A percentile compares a stretch with the other conserved stretches of the same genome.
phyloP scores from a whole-genome alignment of 129 eudicot species.

The Solidago caesia region DNA sequence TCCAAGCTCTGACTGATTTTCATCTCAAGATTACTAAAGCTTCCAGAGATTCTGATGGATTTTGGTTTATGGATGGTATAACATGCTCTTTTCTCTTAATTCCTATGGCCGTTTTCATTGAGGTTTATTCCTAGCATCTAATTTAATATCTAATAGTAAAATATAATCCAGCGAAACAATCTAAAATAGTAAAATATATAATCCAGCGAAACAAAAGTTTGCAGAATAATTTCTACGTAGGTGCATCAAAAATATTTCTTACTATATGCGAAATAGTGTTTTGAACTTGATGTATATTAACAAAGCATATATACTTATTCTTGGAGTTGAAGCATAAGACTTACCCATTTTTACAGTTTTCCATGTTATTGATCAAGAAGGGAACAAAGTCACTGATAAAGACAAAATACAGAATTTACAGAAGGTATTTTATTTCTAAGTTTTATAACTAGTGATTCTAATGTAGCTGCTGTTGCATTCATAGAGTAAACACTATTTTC shows the following conservation, averaged over 20 bases:
- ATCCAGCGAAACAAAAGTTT: no score
- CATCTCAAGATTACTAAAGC: conserved; percentile 79
- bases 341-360: conserved; percentile 46
- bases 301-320: not conserved
- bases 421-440: not conserved
- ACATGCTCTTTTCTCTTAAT: not conserved
- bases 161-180: no score
- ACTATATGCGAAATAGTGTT: no score
- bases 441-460: not conserved
- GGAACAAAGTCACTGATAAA: conserved; percentile 87
- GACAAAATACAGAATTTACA: conserved; percentile 53
- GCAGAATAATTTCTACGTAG: no score
- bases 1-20: conserved; percentile 92
- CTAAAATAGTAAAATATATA: no score
- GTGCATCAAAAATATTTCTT: no score
- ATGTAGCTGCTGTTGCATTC: no score
- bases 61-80: conserved; percentile 99
- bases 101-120: no score
- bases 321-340: not conserved
- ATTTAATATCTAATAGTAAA: no score
- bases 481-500: no score
- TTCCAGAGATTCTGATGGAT: conserved; percentile 93
- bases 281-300: not conserved
- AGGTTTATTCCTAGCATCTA: no score
- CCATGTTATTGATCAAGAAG: conserved; percentile 88